Conservation (phyloP, 2,329 filamentous ascomycete species). For the Scopulariopsis brevicaulis region DNA sequence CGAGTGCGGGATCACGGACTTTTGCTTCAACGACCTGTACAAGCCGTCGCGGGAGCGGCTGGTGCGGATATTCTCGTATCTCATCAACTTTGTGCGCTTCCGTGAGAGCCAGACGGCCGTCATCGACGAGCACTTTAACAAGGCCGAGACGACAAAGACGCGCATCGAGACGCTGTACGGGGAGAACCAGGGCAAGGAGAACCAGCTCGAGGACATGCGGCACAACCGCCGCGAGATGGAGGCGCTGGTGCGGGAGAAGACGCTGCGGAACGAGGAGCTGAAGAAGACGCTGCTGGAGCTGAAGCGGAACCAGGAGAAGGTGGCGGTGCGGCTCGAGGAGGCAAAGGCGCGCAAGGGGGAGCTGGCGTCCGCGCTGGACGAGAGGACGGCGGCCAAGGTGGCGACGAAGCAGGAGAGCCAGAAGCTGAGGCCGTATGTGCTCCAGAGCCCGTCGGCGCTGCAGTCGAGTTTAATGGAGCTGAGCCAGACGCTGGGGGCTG, state of each 20-base stretch:
- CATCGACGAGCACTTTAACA: slow-evolving; percentile 92
- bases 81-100: slow-evolving; percentile 98
- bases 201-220: slow-evolving; percentile 68
- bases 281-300: slow-evolving; percentile 75
- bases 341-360: slow-evolving; percentile 71
- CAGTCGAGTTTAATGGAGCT: slow-evolving; percentile 76
- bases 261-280: slow-evolving; percentile 73
- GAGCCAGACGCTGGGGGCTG: slow-evolving; percentile 62
- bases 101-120: slow-evolving; percentile 81
- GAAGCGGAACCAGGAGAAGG: slow-evolving; percentile 68
- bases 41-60: slow-evolving; percentile 82
- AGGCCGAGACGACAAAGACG: slow-evolving; percentile 72
- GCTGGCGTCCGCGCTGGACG: slow-evolving; percentile 60
- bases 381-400: slow-evolving; percentile 58
- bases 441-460: slow-evolving; percentile 75
- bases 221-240: slow-evolving; percentile 73
- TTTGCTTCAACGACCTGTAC: slow-evolving; percentile 85
- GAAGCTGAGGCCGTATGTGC: slow-evolving; percentile 83
- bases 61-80: slow-evolving; percentile 90
- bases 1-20: slow-evolving; percentile 87
- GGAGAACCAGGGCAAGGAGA: slow-evolving; percentile 81
- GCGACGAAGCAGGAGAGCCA: slow-evolving; percentile 72
- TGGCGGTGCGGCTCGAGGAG: slow-evolving; percentile 72
- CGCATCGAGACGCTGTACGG: slow-evolving; percentile 77
- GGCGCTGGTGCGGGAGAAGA: slow-evolving; percentile 71